phyloP scores from a whole-genome alignment of 805 yeast genomes.

The Candida broadrunensis region DNA sequence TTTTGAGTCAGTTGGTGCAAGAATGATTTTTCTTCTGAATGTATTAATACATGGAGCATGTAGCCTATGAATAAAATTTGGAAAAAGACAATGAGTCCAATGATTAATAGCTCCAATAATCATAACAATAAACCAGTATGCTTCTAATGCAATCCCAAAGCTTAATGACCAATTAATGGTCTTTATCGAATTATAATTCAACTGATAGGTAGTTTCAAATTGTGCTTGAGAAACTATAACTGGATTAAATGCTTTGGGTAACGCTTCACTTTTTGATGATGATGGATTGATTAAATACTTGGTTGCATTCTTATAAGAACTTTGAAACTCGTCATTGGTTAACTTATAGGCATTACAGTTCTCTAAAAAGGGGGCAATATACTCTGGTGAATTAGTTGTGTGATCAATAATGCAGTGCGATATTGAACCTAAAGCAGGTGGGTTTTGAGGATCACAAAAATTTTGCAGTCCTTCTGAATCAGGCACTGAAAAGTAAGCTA shows the following conservation, averaged over 20 bases:
- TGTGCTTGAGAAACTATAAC: not conserved
- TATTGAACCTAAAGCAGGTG: conserved; percentile 38
- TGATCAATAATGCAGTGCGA: conserved; percentile 26
- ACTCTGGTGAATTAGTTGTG: conserved; percentile 9
- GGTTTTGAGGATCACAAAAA: conserved; percentile 30
- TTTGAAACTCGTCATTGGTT: conserved; percentile 4
- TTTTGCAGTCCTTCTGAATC: not conserved
- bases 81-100: conserved; percentile 22
- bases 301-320: conserved; percentile 35
- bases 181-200: not conserved
- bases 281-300: conserved; percentile 19
- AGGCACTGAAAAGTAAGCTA: conserved; percentile 1
- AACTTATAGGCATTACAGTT: conserved; percentile 13
- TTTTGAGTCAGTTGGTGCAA: conserved; percentile 15
- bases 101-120: conserved; percentile 24
- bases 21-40: conserved; percentile 14
- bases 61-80: conserved; percentile 12
- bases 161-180: conserved; percentile 19
- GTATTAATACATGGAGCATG: conserved; percentile 15
- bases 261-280: not conserved
- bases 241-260: not conserved
- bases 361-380: conserved; percentile 18
- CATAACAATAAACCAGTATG: conserved; percentile 39
- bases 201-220: not conserved
- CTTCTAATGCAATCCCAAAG: conserved; percentile 32